Evolutionary conservation across 345 rosid genomes (phyloP).

Genomic region (Cardiospermum halicacabum): DNA sequence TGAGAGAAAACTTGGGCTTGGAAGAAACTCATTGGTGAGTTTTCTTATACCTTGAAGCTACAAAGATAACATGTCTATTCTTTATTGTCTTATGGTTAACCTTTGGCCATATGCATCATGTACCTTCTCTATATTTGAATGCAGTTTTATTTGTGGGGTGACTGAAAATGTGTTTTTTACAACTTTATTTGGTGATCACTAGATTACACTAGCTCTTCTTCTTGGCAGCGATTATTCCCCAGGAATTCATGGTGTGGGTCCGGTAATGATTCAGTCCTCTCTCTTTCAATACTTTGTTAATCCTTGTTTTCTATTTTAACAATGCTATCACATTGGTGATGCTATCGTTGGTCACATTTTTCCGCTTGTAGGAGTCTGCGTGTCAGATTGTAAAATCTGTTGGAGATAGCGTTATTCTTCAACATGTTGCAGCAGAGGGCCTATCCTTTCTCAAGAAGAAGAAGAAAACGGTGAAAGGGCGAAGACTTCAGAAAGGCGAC

Average conservation of each 20-base stretch:
- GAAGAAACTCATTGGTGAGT: slow-evolving; percentile 86
- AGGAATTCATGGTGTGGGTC: slow-evolving; percentile 82
- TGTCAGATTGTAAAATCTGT: slow-evolving; percentile 67
- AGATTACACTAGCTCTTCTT: slow-evolving; percentile 83
- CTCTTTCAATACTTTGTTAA: slow-evolving; percentile 12
- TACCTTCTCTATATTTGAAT: not conserved
- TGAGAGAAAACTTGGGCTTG: slow-evolving; percentile 74
- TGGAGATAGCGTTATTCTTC: slow-evolving; percentile 64
- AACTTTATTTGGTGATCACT: slow-evolving; percentile 15
- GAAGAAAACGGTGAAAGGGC: slow-evolving; percentile 48
- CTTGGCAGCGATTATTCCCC: slow-evolving; percentile 89
- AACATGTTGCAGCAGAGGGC: slow-evolving; percentile 49
- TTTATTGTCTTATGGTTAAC: not conserved
- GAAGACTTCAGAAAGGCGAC: slow-evolving; percentile 21
- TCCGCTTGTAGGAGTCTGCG: slow-evolving; percentile 62
- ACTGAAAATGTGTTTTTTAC: not conserved
- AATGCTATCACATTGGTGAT: slow-evolving; percentile 8
- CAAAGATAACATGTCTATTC: slow-evolving; percentile 6
- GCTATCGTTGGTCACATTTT: slow-evolving; percentile 2
- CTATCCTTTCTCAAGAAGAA: slow-evolving; percentile 44
- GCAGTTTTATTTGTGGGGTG: not conserved
- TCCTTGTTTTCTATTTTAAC: not conserved
- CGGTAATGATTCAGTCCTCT: slow-evolving; percentile 41
- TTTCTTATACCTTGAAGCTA: slow-evolving; percentile 18
- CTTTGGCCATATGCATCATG: slow-evolving; percentile 3